A percentile compares a stretch with the other conserved stretches of the same genome.
Evolutionary conservation across 2,329 filamentous ascomycete species (phyloP).

Genomic region (Alternaria dauci): DNA sequence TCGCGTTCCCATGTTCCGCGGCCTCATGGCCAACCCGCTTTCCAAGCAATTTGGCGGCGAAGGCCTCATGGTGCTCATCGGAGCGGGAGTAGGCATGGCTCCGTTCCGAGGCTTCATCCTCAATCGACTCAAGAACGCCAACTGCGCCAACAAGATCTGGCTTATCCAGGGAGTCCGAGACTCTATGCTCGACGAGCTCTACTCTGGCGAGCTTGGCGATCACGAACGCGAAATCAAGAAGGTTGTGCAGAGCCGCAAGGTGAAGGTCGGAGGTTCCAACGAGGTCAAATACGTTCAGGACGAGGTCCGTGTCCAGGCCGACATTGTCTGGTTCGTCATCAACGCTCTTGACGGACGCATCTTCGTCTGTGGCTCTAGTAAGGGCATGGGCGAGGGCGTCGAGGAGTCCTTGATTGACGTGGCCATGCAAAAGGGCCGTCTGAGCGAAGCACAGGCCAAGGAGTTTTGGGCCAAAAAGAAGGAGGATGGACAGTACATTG

Average conservation of each 20-base stretch:
- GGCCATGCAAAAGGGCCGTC: conserved; percentile 88
- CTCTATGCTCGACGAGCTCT: conserved; percentile 92
- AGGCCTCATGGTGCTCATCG: conserved; percentile 96
- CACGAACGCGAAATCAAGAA: conserved; percentile 58
- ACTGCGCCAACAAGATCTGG: conserved; percentile 98
- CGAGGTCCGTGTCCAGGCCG: conserved; percentile 87
- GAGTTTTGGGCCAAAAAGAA: conserved; percentile 94
- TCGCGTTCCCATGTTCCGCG: conserved; percentile 95
- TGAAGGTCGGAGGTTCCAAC: conserved; percentile 55
- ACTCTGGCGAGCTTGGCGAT: conserved; percentile 92
- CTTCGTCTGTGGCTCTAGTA: conserved; percentile 94
- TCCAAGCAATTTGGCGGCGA: conserved; percentile 91
- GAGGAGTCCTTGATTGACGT: conserved; percentile 87
- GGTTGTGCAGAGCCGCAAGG: conserved; percentile 60
- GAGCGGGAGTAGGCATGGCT: conserved; percentile 94
- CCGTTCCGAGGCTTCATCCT: conserved; percentile 98
- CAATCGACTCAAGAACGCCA: conserved; percentile 89
- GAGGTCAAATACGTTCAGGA: conserved; percentile 95
- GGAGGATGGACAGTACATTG: conserved; percentile 93
- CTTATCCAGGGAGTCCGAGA: conserved; percentile 95
- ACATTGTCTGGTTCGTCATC: conserved; percentile 98
- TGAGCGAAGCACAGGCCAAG: conserved; percentile 81
- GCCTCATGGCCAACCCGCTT: conserved; percentile 95
- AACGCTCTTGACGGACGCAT: conserved; percentile 95
- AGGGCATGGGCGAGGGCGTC: conserved; percentile 98